phyloP scores from a whole-genome alignment of 2,329 filamentous ascomycete species.

The Penicillium griseofulvum region DNA sequence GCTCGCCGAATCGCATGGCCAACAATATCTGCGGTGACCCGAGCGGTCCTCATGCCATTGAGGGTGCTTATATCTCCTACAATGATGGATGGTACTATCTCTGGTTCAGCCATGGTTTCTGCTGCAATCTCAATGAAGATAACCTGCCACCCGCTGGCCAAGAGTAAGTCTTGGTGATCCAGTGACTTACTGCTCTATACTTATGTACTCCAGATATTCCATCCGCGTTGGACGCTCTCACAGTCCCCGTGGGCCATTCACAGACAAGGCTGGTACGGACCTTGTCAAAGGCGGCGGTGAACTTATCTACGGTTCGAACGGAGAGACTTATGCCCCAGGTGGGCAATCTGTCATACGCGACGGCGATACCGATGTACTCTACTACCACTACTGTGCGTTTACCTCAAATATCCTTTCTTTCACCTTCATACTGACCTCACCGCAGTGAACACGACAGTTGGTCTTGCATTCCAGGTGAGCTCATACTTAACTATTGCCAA shows the following conservation, averaged over 20 bases:
- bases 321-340: slow-evolving; percentile 62
- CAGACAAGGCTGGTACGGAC: slow-evolving; percentile 52
- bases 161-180: slow-evolving; percentile 39
- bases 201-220: slow-evolving; percentile 49
- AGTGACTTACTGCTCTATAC: background rate
- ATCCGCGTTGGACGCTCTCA: slow-evolving; percentile 62
- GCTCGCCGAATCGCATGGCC: slow-evolving; percentile 19
- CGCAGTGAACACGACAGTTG: slow-evolving; percentile 31
- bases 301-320: slow-evolving; percentile 59
- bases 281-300: slow-evolving; percentile 60
- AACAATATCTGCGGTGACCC: slow-evolving; percentile 30
- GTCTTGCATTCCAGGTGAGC: slow-evolving; percentile 32
- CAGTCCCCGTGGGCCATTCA: slow-evolving; percentile 54
- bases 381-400: slow-evolving; percentile 36
- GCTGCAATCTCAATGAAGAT: slow-evolving; percentile 29
- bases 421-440: slow-evolving; percentile 5
- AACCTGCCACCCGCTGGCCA: slow-evolving; percentile 50
- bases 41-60: slow-evolving; percentile 32
- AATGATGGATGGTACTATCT: slow-evolving; percentile 34
- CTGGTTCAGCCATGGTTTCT: slow-evolving; percentile 37
- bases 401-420: background rate
- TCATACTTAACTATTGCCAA: background rate
- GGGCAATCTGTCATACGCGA: slow-evolving; percentile 61
- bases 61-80: slow-evolving; percentile 33
- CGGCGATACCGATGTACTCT: slow-evolving; percentile 30